These are phyloP conservation scores for Phytopythium vexans DNA, from an alignment of 352 stramenopile species.

Conservation along the genomic window DNA sequence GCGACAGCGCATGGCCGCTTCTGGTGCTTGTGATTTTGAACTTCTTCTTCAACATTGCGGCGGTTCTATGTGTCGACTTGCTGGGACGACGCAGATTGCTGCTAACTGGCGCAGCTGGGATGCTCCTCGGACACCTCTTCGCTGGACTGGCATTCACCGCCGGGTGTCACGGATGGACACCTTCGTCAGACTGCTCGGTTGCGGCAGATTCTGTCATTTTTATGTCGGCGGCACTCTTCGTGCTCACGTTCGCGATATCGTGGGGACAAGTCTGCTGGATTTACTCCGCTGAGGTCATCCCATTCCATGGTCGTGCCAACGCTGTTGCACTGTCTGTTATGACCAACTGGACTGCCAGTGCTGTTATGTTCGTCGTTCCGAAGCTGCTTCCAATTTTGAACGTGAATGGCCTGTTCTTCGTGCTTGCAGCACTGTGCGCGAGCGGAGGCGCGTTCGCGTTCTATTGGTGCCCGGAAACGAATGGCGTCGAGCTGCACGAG, in stretches of 20 bases:
- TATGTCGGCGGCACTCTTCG: not conserved
- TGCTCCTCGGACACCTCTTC: slow-evolving; percentile 39
- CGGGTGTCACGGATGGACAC: slow-evolving; percentile 21
- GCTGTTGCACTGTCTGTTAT: too few relatives aligned
- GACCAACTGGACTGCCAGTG: too few relatives aligned
- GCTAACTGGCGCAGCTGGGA: slow-evolving; percentile 35
- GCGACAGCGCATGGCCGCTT: not conserved
- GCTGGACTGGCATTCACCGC: slow-evolving; percentile 30
- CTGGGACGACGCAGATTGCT: slow-evolving; percentile 31
- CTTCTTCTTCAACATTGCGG: slow-evolving; percentile 34
- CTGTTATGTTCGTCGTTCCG: slow-evolving; percentile 15
- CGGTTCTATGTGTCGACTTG: slow-evolving; percentile 38
- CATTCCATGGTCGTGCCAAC: too few relatives aligned
- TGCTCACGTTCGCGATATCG: not conserved
- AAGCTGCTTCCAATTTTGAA: slow-evolving; percentile 50
- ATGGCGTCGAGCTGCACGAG: too few relatives aligned
- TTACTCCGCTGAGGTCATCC: too few relatives aligned
- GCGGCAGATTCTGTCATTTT: not conserved
- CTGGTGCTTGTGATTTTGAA: slow-evolving; percentile 34
- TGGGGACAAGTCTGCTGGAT: too few relatives aligned
- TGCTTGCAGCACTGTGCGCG: slow-evolving; percentile 20
- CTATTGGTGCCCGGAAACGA: too few relatives aligned
- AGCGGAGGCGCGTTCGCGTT: not conserved
- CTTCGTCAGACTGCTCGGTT: slow-evolving; percentile 4
- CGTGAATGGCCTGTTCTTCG: slow-evolving; percentile 48